Percentiles rank a stretch among this genome's conserved stretches.
These are phyloP conservation scores for Geotrichum cucujoidarum DNA, from an alignment of 1,139 yeast species.

Conservation along the genomic window DNA sequence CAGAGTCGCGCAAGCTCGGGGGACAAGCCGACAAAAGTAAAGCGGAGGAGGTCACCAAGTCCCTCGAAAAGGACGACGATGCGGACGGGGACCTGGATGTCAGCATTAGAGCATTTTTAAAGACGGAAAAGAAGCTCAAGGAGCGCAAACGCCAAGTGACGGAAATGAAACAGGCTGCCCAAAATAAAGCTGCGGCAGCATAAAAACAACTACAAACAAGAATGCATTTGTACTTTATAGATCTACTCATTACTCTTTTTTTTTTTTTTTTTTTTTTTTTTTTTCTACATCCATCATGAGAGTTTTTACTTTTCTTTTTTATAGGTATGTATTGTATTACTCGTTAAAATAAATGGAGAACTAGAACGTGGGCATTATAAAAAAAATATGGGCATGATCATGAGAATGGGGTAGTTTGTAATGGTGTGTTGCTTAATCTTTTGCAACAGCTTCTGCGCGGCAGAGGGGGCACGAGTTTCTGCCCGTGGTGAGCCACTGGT, in stretches of 20 bases:
- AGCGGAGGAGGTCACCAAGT: background rate
- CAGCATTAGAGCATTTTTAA: conserved; percentile 75
- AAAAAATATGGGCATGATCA: no score
- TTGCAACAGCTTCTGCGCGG: conserved; percentile 43
- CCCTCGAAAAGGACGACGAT: conserved; percentile 37
- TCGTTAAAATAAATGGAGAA: no score
- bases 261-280: background rate
- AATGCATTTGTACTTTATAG: background rate
- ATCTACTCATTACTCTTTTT: background rate
- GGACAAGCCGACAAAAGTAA: background rate
- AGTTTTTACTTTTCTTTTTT: background rate
- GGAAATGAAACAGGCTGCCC: conserved; percentile 21
- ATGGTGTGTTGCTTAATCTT: conserved; percentile 7
- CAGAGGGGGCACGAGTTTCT: conserved; percentile 57
- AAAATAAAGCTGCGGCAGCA: no score
- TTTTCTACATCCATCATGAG: background rate
- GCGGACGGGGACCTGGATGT: conserved; percentile 71
- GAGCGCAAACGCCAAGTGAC: no score
- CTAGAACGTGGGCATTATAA: no score
- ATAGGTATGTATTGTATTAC: background rate
- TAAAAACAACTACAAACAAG: background rate
- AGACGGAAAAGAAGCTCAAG: conserved; percentile 66
- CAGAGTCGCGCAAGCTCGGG: conserved; percentile 21
- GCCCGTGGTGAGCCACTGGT: conserved; percentile 51
- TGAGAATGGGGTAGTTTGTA: no score